phyloP scores from a whole-genome alignment of 768 basidiomycete genomes.

The Mycena indigotica region DNA sequence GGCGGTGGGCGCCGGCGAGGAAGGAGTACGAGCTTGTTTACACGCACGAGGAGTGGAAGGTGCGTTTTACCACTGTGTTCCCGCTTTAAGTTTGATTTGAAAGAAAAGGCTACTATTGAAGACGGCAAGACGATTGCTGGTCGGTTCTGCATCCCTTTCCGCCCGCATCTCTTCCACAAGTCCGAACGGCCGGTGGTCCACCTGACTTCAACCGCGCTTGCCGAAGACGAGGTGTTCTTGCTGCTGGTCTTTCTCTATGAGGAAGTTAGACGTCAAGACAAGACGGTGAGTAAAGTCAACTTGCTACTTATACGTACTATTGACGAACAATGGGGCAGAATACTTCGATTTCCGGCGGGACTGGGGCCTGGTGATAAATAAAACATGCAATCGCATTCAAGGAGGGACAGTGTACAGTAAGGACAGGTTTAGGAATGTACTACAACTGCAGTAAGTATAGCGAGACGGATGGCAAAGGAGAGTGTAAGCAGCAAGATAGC shows the following conservation, averaged over 20 bases:
- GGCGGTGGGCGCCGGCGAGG: conserved; percentile 46
- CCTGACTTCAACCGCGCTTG: conserved; percentile 40
- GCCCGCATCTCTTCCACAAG: conserved; percentile 52
- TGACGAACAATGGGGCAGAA: neutral
- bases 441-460: no score
- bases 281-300: conserved; percentile 29
- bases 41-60: conserved; percentile 51
- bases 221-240: conserved; percentile 42
- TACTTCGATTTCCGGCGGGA: neutral
- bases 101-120: conserved; percentile 22
- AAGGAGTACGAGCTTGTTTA: conserved; percentile 48
- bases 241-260: conserved; percentile 39
- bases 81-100: conserved; percentile 9
- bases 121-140: conserved; percentile 25
- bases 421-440: no score
- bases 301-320: neutral
- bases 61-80: conserved; percentile 18
- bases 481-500: no score
- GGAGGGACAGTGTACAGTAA: no score
- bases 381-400: neutral
- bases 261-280: conserved; percentile 39
- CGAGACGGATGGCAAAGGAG: no score
- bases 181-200: conserved; percentile 40
- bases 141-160: conserved; percentile 44
- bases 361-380: neutral